These are phyloP conservation scores for Monilinia polystroma DNA, from an alignment of 2,329 filamentous ascomycete genomes.

Conservation along the genomic window DNA sequence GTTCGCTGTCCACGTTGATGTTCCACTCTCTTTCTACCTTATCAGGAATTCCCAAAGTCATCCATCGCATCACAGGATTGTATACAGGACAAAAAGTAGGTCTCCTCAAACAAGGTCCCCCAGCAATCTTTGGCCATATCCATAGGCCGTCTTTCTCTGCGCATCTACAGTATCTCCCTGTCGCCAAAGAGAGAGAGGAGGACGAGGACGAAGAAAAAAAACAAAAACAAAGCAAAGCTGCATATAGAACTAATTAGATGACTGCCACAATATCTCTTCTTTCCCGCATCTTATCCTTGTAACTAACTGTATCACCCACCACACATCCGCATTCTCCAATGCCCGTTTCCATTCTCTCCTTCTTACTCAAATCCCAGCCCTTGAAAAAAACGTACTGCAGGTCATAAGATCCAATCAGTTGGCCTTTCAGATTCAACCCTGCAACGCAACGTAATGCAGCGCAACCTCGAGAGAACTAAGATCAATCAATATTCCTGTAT, in stretches of 20 bases:
- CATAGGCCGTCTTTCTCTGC: not conserved
- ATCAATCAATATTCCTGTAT: not conserved
- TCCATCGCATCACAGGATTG: not conserved
- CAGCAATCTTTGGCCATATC: not conserved
- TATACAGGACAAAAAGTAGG: not conserved
- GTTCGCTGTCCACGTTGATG: slow-evolving; percentile 10
- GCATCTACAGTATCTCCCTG: not conserved
- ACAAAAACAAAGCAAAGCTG: not conserved
- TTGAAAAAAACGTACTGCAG: slow-evolving; percentile 12
- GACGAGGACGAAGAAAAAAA: not conserved
- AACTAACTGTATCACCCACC: not conserved
- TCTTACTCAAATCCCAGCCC: not conserved
- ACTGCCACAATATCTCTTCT: not conserved
- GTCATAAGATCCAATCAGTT: slow-evolving; percentile 23
- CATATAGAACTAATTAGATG: not conserved
- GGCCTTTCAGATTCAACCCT: slow-evolving; percentile 18
- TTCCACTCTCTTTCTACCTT: slow-evolving; percentile 15
- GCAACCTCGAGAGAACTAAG: not conserved
- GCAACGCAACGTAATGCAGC: not conserved
- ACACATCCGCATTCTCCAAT: not conserved
- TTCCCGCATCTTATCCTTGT: not conserved
- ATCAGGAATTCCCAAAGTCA: not conserved
- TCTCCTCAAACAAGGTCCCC: not conserved
- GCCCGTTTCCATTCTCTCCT: not conserved
- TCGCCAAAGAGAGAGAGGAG: not conserved